phyloP scores from a whole-genome alignment of 345 rosid genomes.

The Lagerstroemia speciosa region DNA sequence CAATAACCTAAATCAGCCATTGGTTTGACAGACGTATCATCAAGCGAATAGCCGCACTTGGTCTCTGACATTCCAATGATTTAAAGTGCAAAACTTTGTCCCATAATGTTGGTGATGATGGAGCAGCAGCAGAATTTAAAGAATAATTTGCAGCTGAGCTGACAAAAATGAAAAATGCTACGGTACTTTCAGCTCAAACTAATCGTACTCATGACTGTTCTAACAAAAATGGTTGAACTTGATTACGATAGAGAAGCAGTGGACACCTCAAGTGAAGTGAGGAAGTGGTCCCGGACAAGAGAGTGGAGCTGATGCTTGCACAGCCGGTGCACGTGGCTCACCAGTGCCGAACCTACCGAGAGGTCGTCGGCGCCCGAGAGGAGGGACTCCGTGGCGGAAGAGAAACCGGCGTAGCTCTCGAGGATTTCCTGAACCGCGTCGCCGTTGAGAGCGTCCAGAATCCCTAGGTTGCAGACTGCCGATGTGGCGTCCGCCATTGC shows the following conservation, averaged over 20 bases:
- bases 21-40: neutral
- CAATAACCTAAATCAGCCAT: neutral
- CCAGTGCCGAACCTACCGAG: constrained; percentile 34
- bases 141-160: neutral
- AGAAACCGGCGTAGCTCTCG: constrained; percentile 50
- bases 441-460: constrained; percentile 41
- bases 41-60: neutral
- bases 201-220: neutral
- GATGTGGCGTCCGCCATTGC: constrained; percentile 8
- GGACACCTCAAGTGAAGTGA: constrained; percentile 59
- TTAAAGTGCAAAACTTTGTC: neutral
- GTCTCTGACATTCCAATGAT: neutral
- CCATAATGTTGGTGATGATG: neutral
- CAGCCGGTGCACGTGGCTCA: constrained; percentile 44
- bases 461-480: constrained; percentile 29
- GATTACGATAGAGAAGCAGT: neutral
- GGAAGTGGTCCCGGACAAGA: constrained; percentile 67
- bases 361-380: constrained; percentile 34
- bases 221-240: neutral
- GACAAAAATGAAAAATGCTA: neutral
- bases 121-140: neutral
- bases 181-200: neutral
- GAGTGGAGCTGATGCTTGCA: constrained; percentile 63
- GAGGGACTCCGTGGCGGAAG: constrained; percentile 45
- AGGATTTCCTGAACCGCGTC: constrained; percentile 46